Percentiles rank a stretch among this genome's conserved stretches.
phyloP scores from a whole-genome alignment of 257 asterid species.

The Nicotiana benthamiana region DNA sequence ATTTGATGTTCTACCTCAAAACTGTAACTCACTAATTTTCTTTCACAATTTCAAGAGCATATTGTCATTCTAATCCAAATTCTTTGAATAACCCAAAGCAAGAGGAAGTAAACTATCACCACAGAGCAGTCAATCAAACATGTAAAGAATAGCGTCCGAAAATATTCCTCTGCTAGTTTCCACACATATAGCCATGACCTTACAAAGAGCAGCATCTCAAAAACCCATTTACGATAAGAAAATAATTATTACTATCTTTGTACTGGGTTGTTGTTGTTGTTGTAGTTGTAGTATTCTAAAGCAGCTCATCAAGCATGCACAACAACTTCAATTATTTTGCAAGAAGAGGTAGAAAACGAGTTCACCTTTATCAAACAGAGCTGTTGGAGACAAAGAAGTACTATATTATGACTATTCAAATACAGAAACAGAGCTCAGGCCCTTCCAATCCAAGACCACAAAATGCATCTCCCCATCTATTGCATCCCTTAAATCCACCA shows the following conservation, averaged over 20 bases:
- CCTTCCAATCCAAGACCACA: slow-evolving; percentile 4
- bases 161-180: background rate
- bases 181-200: background rate
- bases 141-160: background rate
- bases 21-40: background rate
- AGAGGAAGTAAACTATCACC: slow-evolving; percentile 7
- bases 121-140: background rate
- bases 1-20: background rate
- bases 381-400: slow-evolving; percentile 16
- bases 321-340: slow-evolving; percentile 11
- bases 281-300: too few relatives aligned
- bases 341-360: background rate
- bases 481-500: background rate
- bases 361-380: slow-evolving; percentile 12
- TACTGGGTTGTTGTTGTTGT: too few relatives aligned
- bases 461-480: background rate
- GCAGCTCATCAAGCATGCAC: slow-evolving; percentile 8
- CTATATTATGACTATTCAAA: background rate
- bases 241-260: background rate
- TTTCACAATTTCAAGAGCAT: background rate
- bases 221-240: background rate
- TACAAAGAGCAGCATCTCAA: background rate
- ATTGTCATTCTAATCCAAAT: background rate
- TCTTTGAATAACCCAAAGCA: slow-evolving; percentile 1
- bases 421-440: background rate